Conservation (phyloP, 2,329 filamentous ascomycete genomes). For the Penicillium sp. region DNA sequence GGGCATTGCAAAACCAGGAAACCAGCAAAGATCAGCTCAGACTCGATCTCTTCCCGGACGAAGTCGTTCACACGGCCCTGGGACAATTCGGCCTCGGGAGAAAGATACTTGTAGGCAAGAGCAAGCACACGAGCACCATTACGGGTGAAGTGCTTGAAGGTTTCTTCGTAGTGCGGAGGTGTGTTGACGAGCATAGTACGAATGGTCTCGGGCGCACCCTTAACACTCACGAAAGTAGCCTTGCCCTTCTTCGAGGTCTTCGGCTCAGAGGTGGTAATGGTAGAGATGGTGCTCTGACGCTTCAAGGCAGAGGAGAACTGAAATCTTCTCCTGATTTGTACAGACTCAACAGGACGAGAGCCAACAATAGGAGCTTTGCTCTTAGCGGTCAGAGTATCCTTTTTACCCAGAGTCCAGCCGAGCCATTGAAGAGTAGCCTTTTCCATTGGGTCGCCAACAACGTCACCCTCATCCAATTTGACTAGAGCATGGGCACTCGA, state of each 20-base stretch:
- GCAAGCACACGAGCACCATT: constrained; percentile 92
- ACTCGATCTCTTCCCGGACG: constrained; percentile 87
- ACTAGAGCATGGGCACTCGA: constrained; percentile 93
- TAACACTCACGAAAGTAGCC: constrained; percentile 89
- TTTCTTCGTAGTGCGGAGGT: constrained; percentile 89
- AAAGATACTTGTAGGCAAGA: constrained; percentile 87
- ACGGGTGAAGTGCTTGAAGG: constrained; percentile 94
- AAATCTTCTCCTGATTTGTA: constrained; percentile 94
- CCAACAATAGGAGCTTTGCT: constrained; percentile 36
- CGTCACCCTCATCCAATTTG: constrained; percentile 91
- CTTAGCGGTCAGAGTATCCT: constrained; percentile 75
- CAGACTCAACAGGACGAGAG: constrained; percentile 56
- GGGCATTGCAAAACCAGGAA: constrained; percentile 95
- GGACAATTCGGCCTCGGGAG: constrained; percentile 72
- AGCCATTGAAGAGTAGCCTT: constrained; percentile 87
- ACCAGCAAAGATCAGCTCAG: constrained; percentile 78
- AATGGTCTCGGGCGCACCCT: constrained; percentile 96
- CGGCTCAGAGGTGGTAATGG: constrained; percentile 65
- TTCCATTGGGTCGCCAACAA: constrained; percentile 98
- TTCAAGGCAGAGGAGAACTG: constrained; percentile 97
- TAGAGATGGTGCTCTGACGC: constrained; percentile 89
- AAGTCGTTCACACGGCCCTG: constrained; percentile 84
- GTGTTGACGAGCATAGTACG: constrained; percentile 81
- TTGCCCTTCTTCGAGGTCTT: constrained; percentile 69
- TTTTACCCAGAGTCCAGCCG: constrained; percentile 86